These are phyloP conservation scores for Saccharomycopsis selenospora DNA, from an alignment of 805 yeast genomes.

Conservation along the genomic window DNA sequence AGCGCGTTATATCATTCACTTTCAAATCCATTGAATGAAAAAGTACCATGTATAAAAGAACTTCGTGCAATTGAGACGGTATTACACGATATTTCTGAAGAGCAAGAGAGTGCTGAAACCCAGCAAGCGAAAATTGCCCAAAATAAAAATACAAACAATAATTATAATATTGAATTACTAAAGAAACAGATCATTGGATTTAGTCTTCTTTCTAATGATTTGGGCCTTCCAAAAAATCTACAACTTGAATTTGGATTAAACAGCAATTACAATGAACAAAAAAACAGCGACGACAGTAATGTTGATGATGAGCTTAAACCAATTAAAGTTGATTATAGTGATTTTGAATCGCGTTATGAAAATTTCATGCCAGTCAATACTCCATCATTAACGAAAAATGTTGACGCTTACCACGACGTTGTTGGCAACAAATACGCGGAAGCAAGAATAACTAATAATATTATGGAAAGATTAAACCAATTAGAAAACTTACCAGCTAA, in stretches of 20 bases:
- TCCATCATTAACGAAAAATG: conserved; percentile 4
- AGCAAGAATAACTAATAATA: conserved; percentile 43
- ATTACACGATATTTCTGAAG: conserved; percentile 34
- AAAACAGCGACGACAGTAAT: background rate
- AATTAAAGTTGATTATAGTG: conserved; percentile 22
- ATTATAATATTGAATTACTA: conserved; percentile 41
- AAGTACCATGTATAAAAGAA: conserved; percentile 26
- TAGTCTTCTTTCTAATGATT: conserved; percentile 56
- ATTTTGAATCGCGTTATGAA: conserved; percentile 18
- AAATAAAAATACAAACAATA: conserved; percentile 22
- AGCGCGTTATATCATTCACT: conserved; percentile 24
- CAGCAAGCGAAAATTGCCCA: conserved; percentile 20
- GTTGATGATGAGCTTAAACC: conserved; percentile 18
- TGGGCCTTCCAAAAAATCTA: conserved; percentile 52
- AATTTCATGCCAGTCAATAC: conserved; percentile 15
- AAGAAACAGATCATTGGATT: conserved; percentile 55
- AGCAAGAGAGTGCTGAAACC: conserved; percentile 25
- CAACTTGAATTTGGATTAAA: conserved; percentile 31
- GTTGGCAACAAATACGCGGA: conserved; percentile 50
- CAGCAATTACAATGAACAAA: conserved; percentile 1
- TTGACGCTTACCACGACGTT: conserved; percentile 18
- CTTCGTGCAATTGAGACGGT: conserved; percentile 38
- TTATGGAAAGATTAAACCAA: conserved; percentile 50
- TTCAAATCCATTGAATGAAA: conserved; percentile 17
- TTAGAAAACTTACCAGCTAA: conserved; percentile 64